Conservation (phyloP, 345 rosid genomes). For the Raphanus raphanistrum region DNA sequence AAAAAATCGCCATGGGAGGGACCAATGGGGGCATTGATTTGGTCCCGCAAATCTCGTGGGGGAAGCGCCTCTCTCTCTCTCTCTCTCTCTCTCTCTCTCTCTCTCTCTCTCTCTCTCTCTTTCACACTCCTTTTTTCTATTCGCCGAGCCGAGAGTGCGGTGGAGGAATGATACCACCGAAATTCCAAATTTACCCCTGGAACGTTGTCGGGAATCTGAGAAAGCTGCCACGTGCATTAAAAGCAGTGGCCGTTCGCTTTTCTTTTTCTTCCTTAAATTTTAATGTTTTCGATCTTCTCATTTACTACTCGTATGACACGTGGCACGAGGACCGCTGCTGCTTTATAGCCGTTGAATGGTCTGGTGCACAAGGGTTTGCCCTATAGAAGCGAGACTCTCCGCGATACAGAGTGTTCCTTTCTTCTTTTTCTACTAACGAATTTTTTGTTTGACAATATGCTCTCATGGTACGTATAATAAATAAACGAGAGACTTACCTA, state of each 20-base stretch:
- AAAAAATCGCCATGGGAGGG: conserved; percentile 22
- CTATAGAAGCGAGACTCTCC: background rate
- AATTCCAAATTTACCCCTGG: conserved; percentile 37
- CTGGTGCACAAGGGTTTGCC: background rate
- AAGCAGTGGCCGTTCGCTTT: conserved; percentile 27
- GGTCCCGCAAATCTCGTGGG: conserved; percentile 45
- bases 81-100: conserved; percentile 16
- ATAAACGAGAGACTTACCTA: no score
- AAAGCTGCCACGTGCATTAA: conserved; percentile 42
- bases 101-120: conserved; percentile 23
- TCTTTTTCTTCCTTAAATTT: background rate
- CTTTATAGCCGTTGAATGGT: conserved; percentile 33
- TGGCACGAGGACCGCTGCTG: conserved; percentile 6
- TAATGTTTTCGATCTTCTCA: conserved; percentile 8
- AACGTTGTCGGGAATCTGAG: conserved; percentile 27
- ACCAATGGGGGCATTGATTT: conserved; percentile 34
- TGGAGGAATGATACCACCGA: conserved; percentile 4
- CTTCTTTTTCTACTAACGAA: background rate
- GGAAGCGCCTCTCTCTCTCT: conserved; percentile 33
- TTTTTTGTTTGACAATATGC: background rate
- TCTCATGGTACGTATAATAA: background rate
- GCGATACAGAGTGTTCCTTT: background rate
- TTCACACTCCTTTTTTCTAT: conserved; percentile 3
- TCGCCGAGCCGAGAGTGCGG: conserved; percentile 23
- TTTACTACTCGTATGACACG: conserved; percentile 23